phyloP scores from a whole-genome alignment of 805 yeast species.

The Candida morakotiae region DNA sequence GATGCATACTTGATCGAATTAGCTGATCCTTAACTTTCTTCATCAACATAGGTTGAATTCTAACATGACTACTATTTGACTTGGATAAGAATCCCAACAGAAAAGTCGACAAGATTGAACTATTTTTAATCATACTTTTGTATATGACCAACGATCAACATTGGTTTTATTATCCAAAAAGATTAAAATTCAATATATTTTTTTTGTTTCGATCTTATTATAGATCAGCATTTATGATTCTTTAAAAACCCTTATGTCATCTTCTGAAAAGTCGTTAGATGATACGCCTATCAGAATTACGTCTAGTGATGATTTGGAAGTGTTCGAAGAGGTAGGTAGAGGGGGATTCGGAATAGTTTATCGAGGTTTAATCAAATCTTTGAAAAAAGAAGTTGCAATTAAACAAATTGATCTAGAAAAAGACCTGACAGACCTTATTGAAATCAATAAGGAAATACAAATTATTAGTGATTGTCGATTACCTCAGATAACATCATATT shows the following conservation, averaged over 20 bases:
- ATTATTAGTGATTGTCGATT: slow-evolving; percentile 64
- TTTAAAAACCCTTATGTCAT: slow-evolving; percentile 1
- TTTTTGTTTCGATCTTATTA: no score
- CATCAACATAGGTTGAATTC: no score
- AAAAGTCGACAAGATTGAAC: no score
- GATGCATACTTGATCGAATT: no score
- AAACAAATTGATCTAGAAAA: slow-evolving; percentile 71
- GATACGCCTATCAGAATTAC: slow-evolving; percentile 1
- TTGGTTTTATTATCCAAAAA: no score
- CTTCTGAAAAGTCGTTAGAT: neutral
- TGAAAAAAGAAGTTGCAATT: slow-evolving; percentile 47
- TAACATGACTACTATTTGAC: no score
- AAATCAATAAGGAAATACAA: slow-evolving; percentile 68
- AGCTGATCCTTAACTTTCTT: no score
- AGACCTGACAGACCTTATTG: slow-evolving; percentile 59
- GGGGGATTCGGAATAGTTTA: slow-evolving; percentile 81
- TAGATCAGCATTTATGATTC: no score
- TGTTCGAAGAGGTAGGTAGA: slow-evolving; percentile 58
- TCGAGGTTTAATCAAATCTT: slow-evolving; percentile 49
- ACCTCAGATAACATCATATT: slow-evolving; percentile 59
- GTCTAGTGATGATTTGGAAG: slow-evolving; percentile 37
- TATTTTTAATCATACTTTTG: no score
- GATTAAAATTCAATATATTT: no score
- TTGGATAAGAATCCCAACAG: no score
- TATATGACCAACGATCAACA: no score